phyloP scores from a whole-genome alignment of 495 filamentous ascomycete species.

The Aspergillus wentii region DNA sequence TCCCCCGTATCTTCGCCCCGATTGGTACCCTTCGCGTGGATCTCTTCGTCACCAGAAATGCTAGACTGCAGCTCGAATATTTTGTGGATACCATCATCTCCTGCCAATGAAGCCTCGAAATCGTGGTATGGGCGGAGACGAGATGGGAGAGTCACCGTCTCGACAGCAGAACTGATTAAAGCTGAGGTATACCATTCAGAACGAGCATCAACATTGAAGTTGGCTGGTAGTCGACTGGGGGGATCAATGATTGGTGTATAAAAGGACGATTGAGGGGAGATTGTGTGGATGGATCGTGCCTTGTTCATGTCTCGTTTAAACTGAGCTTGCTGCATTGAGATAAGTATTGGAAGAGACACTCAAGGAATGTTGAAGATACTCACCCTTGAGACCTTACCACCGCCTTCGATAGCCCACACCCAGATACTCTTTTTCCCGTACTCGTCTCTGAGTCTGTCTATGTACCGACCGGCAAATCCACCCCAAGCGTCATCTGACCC shows the following conservation, averaged over 20 bases:
- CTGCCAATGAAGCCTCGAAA: slow-evolving; percentile 67
- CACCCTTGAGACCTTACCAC: slow-evolving; percentile 54
- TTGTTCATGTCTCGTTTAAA: slow-evolving; percentile 60
- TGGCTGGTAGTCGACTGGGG: slow-evolving; percentile 50
- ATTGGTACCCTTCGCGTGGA: slow-evolving; percentile 8
- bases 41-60: slow-evolving; percentile 16
- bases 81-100: slow-evolving; percentile 68
- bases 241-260: slow-evolving; percentile 73
- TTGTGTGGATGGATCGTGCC: slow-evolving; percentile 60
- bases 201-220: slow-evolving; percentile 55
- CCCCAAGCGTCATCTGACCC: slow-evolving; percentile 89
- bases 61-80: slow-evolving; percentile 68
- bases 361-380: slow-evolving; percentile 20
- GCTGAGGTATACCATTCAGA: slow-evolving; percentile 82
- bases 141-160: slow-evolving; percentile 74
- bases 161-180: slow-evolving; percentile 70
- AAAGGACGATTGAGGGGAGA: slow-evolving; percentile 66
- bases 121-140: slow-evolving; percentile 57
- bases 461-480: slow-evolving; percentile 74
- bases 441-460: slow-evolving; percentile 82
- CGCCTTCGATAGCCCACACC: slow-evolving; percentile 77
- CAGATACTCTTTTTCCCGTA: slow-evolving; percentile 81
- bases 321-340: slow-evolving; percentile 37
- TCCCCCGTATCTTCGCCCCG: slow-evolving; percentile 4
- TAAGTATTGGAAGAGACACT: slow-evolving; percentile 12